These are phyloP conservation scores for Gremmenia infestans DNA, from an alignment of 2,329 filamentous ascomycete genomes.

Conservation along the genomic window DNA sequence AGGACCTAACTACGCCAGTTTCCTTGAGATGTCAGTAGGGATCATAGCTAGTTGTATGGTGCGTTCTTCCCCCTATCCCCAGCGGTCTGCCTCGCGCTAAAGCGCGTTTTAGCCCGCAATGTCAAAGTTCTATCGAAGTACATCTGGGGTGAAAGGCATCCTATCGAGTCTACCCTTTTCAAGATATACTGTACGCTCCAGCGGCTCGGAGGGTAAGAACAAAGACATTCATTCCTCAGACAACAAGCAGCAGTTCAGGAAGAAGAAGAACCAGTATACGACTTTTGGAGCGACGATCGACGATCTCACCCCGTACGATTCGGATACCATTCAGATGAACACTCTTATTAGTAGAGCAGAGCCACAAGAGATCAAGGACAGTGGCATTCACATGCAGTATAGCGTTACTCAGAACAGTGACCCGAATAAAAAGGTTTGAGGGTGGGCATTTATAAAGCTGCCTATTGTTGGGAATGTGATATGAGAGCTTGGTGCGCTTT, in stretches of 20 bases:
- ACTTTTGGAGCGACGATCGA: not conserved
- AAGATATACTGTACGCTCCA: not conserved
- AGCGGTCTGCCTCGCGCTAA: not conserved
- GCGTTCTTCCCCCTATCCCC: not conserved
- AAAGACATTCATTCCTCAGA: not conserved
- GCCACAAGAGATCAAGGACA: not conserved
- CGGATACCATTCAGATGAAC: not conserved
- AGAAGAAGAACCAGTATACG: not conserved
- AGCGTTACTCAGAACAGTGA: not conserved
- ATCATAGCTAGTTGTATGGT: not conserved
- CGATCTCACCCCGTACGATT: not conserved
- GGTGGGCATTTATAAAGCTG: not conserved
- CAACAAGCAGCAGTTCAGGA: not conserved
- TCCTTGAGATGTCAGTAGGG: constrained; percentile 1
- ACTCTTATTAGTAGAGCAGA: not conserved
- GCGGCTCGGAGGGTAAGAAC: not conserved
- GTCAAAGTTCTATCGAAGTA: not conserved
- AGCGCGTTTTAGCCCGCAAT: not conserved
- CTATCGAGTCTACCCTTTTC: not conserved
- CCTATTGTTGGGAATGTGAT: no score
- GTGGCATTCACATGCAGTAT: not conserved
- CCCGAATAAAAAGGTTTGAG: not conserved
- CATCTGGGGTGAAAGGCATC: not conserved
- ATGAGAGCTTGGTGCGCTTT: no score
- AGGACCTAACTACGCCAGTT: not conserved